Conservation (phyloP, 1,284 basidiomycete genomes). For the Heterobasidion occidentale region DNA sequence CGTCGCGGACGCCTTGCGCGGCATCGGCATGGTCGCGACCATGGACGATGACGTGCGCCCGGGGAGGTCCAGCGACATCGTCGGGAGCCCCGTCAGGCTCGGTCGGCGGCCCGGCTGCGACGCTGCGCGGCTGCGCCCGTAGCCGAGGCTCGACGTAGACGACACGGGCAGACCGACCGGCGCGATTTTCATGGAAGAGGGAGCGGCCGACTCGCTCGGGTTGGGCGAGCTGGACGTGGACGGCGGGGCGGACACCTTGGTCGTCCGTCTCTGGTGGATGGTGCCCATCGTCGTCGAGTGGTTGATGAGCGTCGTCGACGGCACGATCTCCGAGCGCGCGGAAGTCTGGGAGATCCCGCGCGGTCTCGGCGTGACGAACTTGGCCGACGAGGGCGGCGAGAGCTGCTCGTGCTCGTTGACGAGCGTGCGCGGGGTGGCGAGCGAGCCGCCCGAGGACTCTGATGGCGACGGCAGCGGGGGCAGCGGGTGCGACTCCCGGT, state of each 20-base stretch:
- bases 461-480: conserved; percentile 56
- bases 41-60: conserved; percentile 19
- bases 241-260: conserved; percentile 52
- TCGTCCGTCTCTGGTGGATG: conserved; percentile 56
- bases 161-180: conserved; percentile 34
- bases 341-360: conserved; percentile 44
- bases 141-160: conserved; percentile 22
- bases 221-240: conserved; percentile 28
- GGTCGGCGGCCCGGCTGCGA: conserved; percentile 57
- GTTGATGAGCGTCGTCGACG: conserved; percentile 41
- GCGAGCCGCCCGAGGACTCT: conserved; percentile 18
- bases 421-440: conserved; percentile 27
- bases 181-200: conserved; percentile 30
- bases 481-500: conserved; percentile 53
- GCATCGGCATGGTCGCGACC: conserved; percentile 19
- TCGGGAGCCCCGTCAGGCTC: conserved; percentile 5
- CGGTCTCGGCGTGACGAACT: conserved; percentile 35
- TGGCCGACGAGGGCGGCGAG: conserved; percentile 23
- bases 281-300: conserved; percentile 53
- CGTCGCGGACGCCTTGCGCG: conserved; percentile 43
- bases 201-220: conserved; percentile 14
- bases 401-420: conserved; percentile 9
- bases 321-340: conserved; percentile 31
- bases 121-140: conserved; percentile 50
- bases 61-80: conserved; percentile 33